These are phyloP conservation scores for Lepraria neglecta DNA, from an alignment of 495 filamentous ascomycete genomes.

Conservation along the genomic window DNA sequence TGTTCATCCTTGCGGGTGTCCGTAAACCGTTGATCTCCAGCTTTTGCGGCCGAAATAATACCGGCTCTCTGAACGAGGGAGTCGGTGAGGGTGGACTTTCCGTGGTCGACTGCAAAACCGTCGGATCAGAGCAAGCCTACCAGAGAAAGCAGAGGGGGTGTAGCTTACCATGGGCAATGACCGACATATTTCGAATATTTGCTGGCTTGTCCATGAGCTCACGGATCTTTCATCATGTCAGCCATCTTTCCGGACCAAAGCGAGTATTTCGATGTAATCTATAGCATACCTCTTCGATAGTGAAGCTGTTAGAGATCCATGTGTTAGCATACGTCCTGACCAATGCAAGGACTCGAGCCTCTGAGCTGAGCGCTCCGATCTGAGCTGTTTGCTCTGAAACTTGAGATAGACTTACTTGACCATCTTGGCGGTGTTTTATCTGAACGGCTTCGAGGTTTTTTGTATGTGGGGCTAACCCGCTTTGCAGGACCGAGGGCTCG, in stretches of 20 bases:
- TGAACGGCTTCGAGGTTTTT: constrained; percentile 39
- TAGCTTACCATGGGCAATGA: constrained; percentile 90
- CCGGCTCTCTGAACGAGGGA: constrained; percentile 97
- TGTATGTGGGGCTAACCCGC: constrained; percentile 26
- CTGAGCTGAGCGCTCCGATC: background rate
- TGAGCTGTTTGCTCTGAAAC: background rate
- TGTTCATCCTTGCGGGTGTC: constrained; percentile 97
- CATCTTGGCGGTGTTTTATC: constrained; percentile 84
- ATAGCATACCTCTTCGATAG: constrained; percentile 76
- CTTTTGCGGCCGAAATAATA: constrained; percentile 98
- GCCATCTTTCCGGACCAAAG: constrained; percentile 12
- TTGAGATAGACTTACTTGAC: constrained; percentile 79
- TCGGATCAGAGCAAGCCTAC: constrained; percentile 14
- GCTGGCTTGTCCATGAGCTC: constrained; percentile 92
- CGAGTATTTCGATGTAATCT: background rate
- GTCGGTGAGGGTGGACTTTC: constrained; percentile 98
- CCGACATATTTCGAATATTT: constrained; percentile 99
- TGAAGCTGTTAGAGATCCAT: constrained; percentile 66
- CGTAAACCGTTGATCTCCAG: constrained; percentile 90
- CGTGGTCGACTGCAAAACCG: constrained; percentile 74
- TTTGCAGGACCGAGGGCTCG: constrained; percentile 42
- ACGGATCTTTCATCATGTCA: constrained; percentile 61
- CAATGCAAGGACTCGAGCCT: background rate
- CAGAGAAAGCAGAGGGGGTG: background rate
- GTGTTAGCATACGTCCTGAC: background rate